Evolutionary conservation across 495 filamentous ascomycete genomes (phyloP).

Genomic region (Xylaria palmicola): DNA sequence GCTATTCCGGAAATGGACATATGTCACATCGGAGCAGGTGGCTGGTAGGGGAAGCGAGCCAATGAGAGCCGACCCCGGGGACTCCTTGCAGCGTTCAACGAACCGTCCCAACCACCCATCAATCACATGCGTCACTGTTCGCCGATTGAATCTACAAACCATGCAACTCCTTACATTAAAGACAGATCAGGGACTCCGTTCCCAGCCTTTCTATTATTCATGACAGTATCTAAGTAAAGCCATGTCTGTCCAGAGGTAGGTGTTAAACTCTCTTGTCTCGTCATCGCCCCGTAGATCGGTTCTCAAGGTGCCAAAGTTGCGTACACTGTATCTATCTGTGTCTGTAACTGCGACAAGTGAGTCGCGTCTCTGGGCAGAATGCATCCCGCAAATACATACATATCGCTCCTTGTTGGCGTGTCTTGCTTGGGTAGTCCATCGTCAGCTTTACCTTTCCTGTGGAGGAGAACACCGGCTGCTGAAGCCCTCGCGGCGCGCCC

Average conservation of each 20-base stretch:
- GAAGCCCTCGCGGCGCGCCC: conserved; percentile 24
- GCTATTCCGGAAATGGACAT: background rate
- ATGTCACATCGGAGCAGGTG: background rate
- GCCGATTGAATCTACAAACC: background rate
- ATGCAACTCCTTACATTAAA: too few species aligned
- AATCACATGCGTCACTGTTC: too few species aligned
- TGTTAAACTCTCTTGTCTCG: background rate
- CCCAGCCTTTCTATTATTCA: conserved; percentile 34
- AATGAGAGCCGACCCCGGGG: background rate
- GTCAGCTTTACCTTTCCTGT: conserved; percentile 27
- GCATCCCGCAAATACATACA: conserved; percentile 20
- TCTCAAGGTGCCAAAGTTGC: conserved; percentile 22
- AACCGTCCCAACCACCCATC: background rate
- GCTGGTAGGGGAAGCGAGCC: background rate
- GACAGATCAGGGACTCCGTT: background rate
- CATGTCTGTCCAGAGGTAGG: conserved; percentile 14
- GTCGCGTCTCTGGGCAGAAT: conserved; percentile 23
- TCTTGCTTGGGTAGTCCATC: conserved; percentile 16
- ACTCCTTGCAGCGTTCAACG: background rate
- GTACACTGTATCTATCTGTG: background rate
- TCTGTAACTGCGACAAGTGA: conserved; percentile 5
- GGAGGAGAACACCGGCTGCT: conserved; percentile 9
- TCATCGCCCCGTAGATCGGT: conserved; percentile 20
- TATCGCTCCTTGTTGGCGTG: conserved; percentile 19
- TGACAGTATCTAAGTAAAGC: conserved; percentile 23